Conservation (phyloP, 2,329 filamentous ascomycete genomes). For the Furcasterigmium furcatum region DNA sequence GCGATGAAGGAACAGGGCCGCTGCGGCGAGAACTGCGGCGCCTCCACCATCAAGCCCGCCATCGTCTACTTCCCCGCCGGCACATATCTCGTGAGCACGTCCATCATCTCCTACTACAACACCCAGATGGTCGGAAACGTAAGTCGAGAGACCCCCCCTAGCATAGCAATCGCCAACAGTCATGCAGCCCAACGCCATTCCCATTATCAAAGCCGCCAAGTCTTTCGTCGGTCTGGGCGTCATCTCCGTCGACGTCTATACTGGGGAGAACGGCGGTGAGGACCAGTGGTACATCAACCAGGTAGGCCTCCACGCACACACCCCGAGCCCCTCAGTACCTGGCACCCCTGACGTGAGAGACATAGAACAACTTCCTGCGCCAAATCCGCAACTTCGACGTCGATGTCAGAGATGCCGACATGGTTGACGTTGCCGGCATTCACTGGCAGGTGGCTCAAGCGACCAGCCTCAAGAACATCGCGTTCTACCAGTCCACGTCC, state of each 20-base stretch:
- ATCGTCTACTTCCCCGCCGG: constrained; percentile 90
- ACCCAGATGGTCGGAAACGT: constrained; percentile 90
- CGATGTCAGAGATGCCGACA: constrained; percentile 65
- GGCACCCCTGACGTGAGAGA: too few species aligned
- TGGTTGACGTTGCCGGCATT: constrained; percentile 63
- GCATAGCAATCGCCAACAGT: too few species aligned
- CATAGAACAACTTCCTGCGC: constrained; percentile 79
- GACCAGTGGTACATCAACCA: constrained; percentile 81
- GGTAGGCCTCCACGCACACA: too few species aligned
- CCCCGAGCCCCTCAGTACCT: too few species aligned
- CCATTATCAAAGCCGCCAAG: constrained; percentile 70
- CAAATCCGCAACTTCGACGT: constrained; percentile 80
- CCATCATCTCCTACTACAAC: constrained; percentile 86
- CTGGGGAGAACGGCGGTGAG: constrained; percentile 54
- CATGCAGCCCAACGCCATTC: constrained; percentile 62
- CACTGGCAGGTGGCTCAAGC: constrained; percentile 88
- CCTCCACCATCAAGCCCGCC: constrained; percentile 77
- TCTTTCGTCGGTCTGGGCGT: constrained; percentile 82
- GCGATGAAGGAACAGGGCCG: constrained; percentile 76
- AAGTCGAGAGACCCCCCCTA: too few species aligned
- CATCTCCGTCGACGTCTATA: constrained; percentile 87
- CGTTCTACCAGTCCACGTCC: constrained; percentile 71
- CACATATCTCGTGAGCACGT: constrained; percentile 76
- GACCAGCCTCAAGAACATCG: constrained; percentile 76
- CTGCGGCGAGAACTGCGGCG: constrained; percentile 80